These are phyloP conservation scores for Plasmopara viticola DNA, from an alignment of 352 stramenopile species.

Conservation along the genomic window DNA sequence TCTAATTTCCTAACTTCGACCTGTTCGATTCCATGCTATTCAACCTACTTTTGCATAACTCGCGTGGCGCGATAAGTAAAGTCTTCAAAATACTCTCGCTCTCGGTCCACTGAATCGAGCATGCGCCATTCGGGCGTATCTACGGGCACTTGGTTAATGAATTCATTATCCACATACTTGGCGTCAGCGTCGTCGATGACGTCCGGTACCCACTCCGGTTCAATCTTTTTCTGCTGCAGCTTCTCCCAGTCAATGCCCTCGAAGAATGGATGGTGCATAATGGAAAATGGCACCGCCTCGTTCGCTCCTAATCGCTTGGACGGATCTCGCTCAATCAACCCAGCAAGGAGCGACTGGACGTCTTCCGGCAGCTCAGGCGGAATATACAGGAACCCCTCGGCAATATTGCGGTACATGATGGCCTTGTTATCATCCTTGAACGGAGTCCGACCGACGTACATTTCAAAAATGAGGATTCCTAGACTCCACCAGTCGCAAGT, in stretches of 20 bases:
- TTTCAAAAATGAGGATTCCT: slow-evolving; percentile 88
- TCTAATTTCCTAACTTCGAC: slow-evolving; percentile 17
- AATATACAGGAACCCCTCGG: slow-evolving; percentile 75
- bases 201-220: slow-evolving; percentile 76
- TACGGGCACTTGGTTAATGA: slow-evolving; percentile 79
- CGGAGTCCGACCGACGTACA: slow-evolving; percentile 86
- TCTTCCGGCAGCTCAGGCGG: slow-evolving; percentile 64
- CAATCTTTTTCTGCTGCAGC: slow-evolving; percentile 69
- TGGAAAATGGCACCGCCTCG: slow-evolving; percentile 76
- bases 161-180: slow-evolving; percentile 87
- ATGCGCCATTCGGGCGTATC: slow-evolving; percentile 86
- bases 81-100: slow-evolving; percentile 79
- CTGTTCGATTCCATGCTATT: not conserved
- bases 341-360: slow-evolving; percentile 63
- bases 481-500: slow-evolving; percentile 89
- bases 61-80: slow-evolving; percentile 78
- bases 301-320: slow-evolving; percentile 67
- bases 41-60: slow-evolving; percentile 56
- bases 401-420: slow-evolving; percentile 91
- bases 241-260: slow-evolving; percentile 82
- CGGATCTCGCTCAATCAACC: slow-evolving; percentile 73
- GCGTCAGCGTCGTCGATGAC: slow-evolving; percentile 78
- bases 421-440: slow-evolving; percentile 89
- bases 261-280: slow-evolving; percentile 88
- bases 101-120: slow-evolving; percentile 82